Evolutionary conservation across 345 rosid genomes (phyloP), one percentile per base, ranked within the genome.

Genomic region (Eucalyptus grandis): DNA sequence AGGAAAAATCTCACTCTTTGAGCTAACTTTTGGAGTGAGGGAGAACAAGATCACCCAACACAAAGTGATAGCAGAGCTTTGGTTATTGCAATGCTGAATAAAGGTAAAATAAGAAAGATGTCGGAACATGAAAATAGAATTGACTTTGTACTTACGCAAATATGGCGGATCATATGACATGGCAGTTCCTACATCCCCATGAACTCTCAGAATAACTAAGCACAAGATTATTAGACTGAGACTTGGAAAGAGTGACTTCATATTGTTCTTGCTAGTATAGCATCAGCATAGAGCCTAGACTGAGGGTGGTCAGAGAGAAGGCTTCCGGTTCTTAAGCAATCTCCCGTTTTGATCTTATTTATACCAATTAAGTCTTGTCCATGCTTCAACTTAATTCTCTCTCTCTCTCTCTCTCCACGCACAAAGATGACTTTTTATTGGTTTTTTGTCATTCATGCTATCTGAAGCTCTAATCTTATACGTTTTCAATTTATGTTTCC

Each of bases 141-240:
- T 49, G 15, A 13, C 15, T 49, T 49, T 49, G 50, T 49, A 90
- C 92, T 11, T 81, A 91, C 88, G 93, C 86, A 93, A 40, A 81
- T 93, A 90, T 24, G 93, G 92, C 31, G 93, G 91, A 86, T 87
- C 88, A 72, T 90, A 91, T 4, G 91, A 49, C 7, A 88, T 85
- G 3, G 92, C 94, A 30, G 90, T 89, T 13, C 92, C 93, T 37
- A 92, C 90, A 89, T 91, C 90, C 85, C 90, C 90, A 11, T 49
- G n/a, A 67, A 87, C 87, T 40, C 88, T 62, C 43, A 47, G 3
- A 86, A 89, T 15, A n/a, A 86, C 69, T 30, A 34, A 88, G 21
- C 51, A 51, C 16, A 88, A 37, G 86, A 82, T 89, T 43, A 12
- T n/a, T 37, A 88, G 77, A 47, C 40, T 27, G 27, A 86, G 30